Evolutionary conservation across 1,284 basidiomycete species (phyloP).

Genomic region (Agaricales sp.): DNA sequence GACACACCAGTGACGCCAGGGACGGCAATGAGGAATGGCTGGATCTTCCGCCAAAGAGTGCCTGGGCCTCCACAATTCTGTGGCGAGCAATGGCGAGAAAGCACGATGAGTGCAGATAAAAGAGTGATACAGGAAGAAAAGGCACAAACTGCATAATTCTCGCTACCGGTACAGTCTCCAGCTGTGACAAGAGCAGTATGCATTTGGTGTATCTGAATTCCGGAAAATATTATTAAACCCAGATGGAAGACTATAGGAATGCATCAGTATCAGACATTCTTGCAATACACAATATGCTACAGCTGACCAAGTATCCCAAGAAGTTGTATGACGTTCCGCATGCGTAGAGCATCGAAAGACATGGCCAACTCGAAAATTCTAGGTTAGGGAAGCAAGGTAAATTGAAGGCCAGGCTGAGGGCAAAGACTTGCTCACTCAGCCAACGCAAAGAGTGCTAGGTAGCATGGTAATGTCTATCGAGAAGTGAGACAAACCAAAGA

Average conservation of each 20-base stretch:
- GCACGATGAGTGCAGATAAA: slow-evolving; percentile 8
- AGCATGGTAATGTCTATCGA: slow-evolving; percentile 69
- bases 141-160: slow-evolving; percentile 15
- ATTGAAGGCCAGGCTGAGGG: slow-evolving; percentile 1
- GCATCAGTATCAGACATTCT: neutral
- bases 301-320: slow-evolving; percentile 57
- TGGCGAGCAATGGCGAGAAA: too few species aligned
- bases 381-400: slow-evolving; percentile 5
- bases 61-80: slow-evolving; percentile 37
- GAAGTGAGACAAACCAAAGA: slow-evolving; percentile 7
- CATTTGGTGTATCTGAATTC: slow-evolving; percentile 68
- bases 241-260: slow-evolving; percentile 52
- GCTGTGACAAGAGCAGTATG: slow-evolving; percentile 39
- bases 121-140: slow-evolving; percentile 13
- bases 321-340: slow-evolving; percentile 70
- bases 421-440: slow-evolving; percentile 45
- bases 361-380: slow-evolving; percentile 67
- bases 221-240: slow-evolving; percentile 61
- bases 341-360: slow-evolving; percentile 63
- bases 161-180: slow-evolving; percentile 15
- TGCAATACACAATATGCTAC: neutral
- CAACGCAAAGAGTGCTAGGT: slow-evolving; percentile 71
- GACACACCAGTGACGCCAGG: slow-evolving; percentile 42
- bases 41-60: slow-evolving; percentile 29
- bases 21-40: slow-evolving; percentile 41